Evolutionary conservation across 768 basidiomycete species (phyloP).

Genomic region (Pleurotus giganteus): DNA sequence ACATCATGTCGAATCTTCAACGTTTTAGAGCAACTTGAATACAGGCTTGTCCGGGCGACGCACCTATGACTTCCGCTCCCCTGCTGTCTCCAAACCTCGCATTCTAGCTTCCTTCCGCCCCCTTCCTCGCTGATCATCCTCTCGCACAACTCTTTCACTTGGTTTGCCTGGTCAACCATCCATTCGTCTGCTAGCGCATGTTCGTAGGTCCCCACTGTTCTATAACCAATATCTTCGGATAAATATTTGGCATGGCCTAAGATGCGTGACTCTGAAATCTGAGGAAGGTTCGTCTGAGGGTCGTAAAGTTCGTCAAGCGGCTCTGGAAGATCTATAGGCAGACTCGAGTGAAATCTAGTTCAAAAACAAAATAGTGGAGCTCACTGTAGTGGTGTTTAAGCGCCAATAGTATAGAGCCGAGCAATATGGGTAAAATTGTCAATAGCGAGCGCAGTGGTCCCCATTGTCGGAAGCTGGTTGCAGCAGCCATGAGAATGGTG

Average conservation of each 20-base stretch:
- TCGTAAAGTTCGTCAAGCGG: conserved; percentile 59
- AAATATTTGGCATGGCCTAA: conserved; percentile 62
- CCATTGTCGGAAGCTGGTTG: conserved; percentile 34
- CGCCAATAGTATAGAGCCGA: conserved; percentile 47
- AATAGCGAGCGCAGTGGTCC: conserved; percentile 60
- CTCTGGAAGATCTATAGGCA: conserved; percentile 48
- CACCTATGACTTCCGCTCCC: conserved; percentile 88
- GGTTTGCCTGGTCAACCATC: conserved; percentile 67
- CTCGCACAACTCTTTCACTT: conserved; percentile 63
- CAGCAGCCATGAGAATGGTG: no score
- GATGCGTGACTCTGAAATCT: conserved; percentile 71
- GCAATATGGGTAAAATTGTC: conserved; percentile 50
- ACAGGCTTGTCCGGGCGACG: conserved; percentile 21
- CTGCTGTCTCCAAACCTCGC: conserved; percentile 89
- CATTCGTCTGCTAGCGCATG: conserved; percentile 84
- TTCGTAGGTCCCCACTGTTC: conserved; percentile 89
- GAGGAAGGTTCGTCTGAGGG: conserved; percentile 56
- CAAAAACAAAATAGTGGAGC: conserved; percentile 17
- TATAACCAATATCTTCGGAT: conserved; percentile 85
- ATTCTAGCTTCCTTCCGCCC: conserved; percentile 64
- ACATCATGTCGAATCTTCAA: conserved; percentile 89
- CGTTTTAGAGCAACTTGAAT: not conserved
- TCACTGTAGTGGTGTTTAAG: conserved; percentile 48
- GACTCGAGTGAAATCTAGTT: not conserved
- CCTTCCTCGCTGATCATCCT: conserved; percentile 38